Evolutionary conservation across 106 monocot species (phyloP).

Genomic region (Chionographis japonica): DNA sequence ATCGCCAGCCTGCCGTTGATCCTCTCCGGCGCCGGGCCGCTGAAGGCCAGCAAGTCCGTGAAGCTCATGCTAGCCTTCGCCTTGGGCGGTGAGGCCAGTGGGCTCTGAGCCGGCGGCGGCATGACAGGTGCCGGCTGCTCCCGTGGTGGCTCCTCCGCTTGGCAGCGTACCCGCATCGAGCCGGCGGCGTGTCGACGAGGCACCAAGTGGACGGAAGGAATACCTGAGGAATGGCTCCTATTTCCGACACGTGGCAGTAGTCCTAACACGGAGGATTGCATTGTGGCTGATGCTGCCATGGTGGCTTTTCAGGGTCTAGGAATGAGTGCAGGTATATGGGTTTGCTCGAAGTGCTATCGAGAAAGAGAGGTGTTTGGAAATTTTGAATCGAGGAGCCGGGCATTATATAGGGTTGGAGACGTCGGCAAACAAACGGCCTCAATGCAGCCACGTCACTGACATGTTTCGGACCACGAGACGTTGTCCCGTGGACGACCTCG

Average conservation of each 20-base stretch:
- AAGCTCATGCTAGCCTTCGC: constrained; percentile 46
- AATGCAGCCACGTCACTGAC: too few relatives aligned
- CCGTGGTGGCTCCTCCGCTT: constrained; percentile 3
- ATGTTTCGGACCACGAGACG: too few relatives aligned
- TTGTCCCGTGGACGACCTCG: too few relatives aligned
- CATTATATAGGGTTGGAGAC: too few relatives aligned
- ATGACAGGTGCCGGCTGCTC: background rate
- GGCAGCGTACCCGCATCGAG: constrained; percentile 18
- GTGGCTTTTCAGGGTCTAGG: background rate
- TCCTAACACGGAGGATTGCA: constrained; percentile 11
- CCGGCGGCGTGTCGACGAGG: background rate
- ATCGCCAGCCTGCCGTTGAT: constrained; percentile 79
- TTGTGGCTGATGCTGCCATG: constrained; percentile 20
- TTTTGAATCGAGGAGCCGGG: too few relatives aligned
- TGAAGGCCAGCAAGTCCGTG: constrained; percentile 53
- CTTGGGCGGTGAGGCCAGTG: background rate
- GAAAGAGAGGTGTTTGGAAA: too few relatives aligned
- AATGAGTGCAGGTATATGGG: too few relatives aligned
- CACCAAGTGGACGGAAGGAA: background rate
- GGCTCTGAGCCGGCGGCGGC: background rate
- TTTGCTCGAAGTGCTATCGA: too few relatives aligned
- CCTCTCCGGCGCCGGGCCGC: constrained; percentile 72
- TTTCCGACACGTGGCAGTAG: background rate
- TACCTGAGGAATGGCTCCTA: background rate
- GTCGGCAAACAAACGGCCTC: too few relatives aligned